These are phyloP conservation scores for Linnemannia schmuckeri DNA, from an alignment of 192 early-diverging fungal species.

Conservation along the genomic window DNA sequence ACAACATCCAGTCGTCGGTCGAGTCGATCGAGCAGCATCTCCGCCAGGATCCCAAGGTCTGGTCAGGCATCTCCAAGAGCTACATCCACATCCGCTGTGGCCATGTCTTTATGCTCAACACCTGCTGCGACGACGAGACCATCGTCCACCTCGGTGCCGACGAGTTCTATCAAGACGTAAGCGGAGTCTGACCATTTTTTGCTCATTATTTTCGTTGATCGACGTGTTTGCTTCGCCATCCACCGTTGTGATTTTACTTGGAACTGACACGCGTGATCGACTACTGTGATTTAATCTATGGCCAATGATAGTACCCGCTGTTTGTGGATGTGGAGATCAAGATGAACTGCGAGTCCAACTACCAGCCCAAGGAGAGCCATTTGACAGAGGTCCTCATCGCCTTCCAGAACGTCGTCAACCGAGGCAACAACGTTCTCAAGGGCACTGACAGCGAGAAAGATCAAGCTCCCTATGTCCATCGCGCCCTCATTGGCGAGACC, in stretches of 20 bases:
- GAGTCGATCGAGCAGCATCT: conserved; percentile 31
- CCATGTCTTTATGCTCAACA: conserved; percentile 34
- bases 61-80: conserved; percentile 25
- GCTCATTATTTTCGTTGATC: not conserved
- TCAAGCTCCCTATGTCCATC: conserved; percentile 20
- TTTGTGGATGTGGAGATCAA: conserved; percentile 51
- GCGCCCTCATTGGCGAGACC: conserved; percentile 1
- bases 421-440: not conserved
- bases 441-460: not conserved
- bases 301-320: conserved; percentile 24
- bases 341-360: conserved; percentile 31
- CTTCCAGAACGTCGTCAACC: conserved; percentile 27
- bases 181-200: not conserved
- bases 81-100: conserved; percentile 44
- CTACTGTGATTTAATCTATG: not conserved
- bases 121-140: conserved; percentile 29
- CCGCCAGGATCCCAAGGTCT: conserved; percentile 19
- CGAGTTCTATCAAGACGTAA: conserved; percentile 32
- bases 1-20: conserved; percentile 36
- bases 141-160: conserved; percentile 30
- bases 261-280: not conserved
- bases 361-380: not conserved
- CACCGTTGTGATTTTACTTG: not conserved
- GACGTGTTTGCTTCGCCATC: not conserved
- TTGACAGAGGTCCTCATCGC: conserved; percentile 20